Evolutionary conservation across 1,139 yeast genomes (phyloP).

Genomic region (Geotrichum fermentans): DNA sequence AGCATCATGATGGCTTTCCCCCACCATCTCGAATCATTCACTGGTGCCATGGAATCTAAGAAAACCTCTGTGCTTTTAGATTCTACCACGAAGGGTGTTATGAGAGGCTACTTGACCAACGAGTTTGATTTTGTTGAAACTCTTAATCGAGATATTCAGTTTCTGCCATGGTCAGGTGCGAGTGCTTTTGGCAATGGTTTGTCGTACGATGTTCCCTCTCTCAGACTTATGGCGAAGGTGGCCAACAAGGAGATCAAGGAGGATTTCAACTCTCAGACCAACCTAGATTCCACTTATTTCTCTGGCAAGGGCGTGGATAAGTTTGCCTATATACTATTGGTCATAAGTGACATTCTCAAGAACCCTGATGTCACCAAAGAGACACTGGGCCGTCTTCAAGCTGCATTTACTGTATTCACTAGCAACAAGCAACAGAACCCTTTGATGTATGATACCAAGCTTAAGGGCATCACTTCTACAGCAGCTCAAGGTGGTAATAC

Average conservation of each 20-base stretch:
- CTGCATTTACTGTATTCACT: slow-evolving; percentile 49
- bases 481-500: slow-evolving; percentile 47
- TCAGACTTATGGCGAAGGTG: slow-evolving; percentile 48
- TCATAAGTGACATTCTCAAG: slow-evolving; percentile 54
- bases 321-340: slow-evolving; percentile 65
- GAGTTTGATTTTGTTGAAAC: slow-evolving; percentile 49
- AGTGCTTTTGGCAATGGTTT: slow-evolving; percentile 41
- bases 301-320: slow-evolving; percentile 67
- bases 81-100: slow-evolving; percentile 63
- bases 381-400: slow-evolving; percentile 48
- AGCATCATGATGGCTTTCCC: slow-evolving; percentile 65
- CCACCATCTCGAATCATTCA: slow-evolving; percentile 58
- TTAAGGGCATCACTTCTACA: slow-evolving; percentile 64
- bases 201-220: slow-evolving; percentile 56
- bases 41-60: slow-evolving; percentile 55
- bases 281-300: slow-evolving; percentile 49
- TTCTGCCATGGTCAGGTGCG: slow-evolving; percentile 55
- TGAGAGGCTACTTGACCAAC: slow-evolving; percentile 57
- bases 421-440: slow-evolving; percentile 53
- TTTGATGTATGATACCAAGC: slow-evolving; percentile 63
- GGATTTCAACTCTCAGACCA: slow-evolving; percentile 50
- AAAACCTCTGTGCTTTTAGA: slow-evolving; percentile 55
- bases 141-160: slow-evolving; percentile 48
- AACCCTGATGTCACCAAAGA: slow-evolving; percentile 49
- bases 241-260: slow-evolving; percentile 59